Evolutionary conservation across 73 alveolate genomes (phyloP).

Genomic region (Stentor roeselii): DNA sequence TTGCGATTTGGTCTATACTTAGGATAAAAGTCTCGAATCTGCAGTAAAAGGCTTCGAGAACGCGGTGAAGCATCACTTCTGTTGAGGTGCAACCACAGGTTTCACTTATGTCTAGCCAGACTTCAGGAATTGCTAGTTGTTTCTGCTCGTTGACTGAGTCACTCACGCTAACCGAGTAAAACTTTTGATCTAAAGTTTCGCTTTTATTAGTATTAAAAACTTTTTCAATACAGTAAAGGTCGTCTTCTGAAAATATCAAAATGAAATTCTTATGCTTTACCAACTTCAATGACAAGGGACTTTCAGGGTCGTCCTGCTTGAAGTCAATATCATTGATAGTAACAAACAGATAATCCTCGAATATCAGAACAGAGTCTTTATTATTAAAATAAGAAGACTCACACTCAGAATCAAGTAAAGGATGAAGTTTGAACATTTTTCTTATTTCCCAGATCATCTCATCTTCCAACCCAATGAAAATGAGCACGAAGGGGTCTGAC

Average conservation of each 20-base stretch:
- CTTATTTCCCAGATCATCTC: neutral
- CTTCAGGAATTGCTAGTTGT: neutral
- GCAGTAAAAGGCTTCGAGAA: neutral
- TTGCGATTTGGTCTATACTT: neutral
- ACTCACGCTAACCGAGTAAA: neutral
- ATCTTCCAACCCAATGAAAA: neutral
- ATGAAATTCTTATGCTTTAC: neutral
- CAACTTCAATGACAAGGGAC: neutral
- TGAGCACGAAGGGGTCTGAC: neutral
- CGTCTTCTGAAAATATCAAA: neutral
- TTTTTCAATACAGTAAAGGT: constrained; percentile 22
- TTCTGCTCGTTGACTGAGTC: neutral
- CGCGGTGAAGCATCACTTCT: neutral
- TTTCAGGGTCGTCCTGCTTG: neutral
- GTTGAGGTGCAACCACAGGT: neutral
- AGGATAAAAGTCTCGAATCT: neutral
- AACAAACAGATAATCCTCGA: neutral
- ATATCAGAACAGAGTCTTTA: neutral
- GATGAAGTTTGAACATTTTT: neutral
- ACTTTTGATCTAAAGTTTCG: neutral
- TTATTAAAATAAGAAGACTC: constrained; percentile 3
- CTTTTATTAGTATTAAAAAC: neutral
- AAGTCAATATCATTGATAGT: neutral
- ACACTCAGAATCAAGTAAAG: neutral
- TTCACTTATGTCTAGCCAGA: neutral